Percentiles rank a stretch among this genome's conserved stretches.
Conservation (phyloP, 1,139 yeast genomes). For the Yamadazyma kanchanaburiensis region DNA sequence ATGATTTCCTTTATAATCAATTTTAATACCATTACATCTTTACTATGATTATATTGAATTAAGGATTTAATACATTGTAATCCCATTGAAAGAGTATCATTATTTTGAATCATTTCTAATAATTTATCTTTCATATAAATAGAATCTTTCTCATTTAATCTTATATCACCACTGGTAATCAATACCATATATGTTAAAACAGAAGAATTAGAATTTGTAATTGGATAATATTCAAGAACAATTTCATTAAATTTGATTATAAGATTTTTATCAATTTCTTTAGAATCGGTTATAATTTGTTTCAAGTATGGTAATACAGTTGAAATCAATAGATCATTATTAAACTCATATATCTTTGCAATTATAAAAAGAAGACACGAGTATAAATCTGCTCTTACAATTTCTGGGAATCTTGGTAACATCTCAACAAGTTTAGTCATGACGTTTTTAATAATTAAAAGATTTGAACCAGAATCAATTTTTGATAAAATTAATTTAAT, state of each 20-base stretch:
- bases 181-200: conserved; percentile 60
- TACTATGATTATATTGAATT: conserved; percentile 35
- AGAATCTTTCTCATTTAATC: conserved; percentile 35
- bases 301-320: conserved; percentile 57
- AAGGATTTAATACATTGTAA: conserved; percentile 59
- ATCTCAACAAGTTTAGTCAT: conserved; percentile 58
- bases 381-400: conserved; percentile 66
- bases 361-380: conserved; percentile 66
- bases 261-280: conserved; percentile 24
- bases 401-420: conserved; percentile 60
- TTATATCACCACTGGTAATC: conserved; percentile 49
- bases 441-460: conserved; percentile 47
- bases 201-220: conserved; percentile 35
- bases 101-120: conserved; percentile 29
- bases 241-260: conserved; percentile 35
- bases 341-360: conserved; percentile 54
- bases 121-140: conserved; percentile 26
- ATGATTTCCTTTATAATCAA: conserved; percentile 15
- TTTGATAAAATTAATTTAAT: conserved; percentile 24
- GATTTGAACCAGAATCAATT: conserved; percentile 34
- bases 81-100: conserved; percentile 39
- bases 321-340: conserved; percentile 46
- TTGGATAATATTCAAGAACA: conserved; percentile 25
- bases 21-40: conserved; percentile 24
- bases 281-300: conserved; percentile 35